Evolutionary conservation across 768 basidiomycete genomes (phyloP).

Genomic region (Trametes cubensis): DNA sequence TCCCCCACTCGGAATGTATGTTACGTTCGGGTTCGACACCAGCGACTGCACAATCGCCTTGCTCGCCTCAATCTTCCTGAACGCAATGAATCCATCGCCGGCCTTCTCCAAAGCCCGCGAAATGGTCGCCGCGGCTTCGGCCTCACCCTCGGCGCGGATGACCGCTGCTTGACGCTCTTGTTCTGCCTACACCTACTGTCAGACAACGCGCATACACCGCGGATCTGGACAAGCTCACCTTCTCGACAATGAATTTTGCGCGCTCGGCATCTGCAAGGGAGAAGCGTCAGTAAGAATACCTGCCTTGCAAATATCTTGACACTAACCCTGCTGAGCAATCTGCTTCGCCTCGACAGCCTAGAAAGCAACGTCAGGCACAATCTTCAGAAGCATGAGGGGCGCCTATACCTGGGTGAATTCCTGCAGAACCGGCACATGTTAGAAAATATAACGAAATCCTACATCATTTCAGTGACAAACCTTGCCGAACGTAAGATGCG

Average conservation of each 20-base stretch:
- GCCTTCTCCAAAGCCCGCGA: slow-evolving; percentile 89
- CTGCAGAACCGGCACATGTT: slow-evolving; percentile 42
- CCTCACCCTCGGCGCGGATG: slow-evolving; percentile 97
- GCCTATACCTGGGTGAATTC: slow-evolving; percentile 75
- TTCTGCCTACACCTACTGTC: slow-evolving; percentile 67
- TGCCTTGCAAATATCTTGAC: background rate
- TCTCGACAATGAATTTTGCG: slow-evolving; percentile 99
- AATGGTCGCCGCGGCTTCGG: slow-evolving; percentile 94
- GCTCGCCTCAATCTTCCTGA: slow-evolving; percentile 96
- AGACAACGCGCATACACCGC: slow-evolving; percentile 6
- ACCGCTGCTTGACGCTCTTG: slow-evolving; percentile 99
- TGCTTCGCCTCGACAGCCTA: slow-evolving; percentile 99
- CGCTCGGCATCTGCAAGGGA: slow-evolving; percentile 83
- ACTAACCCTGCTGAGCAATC: slow-evolving; percentile 96
- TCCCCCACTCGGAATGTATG: slow-evolving; percentile 82
- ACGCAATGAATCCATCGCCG: slow-evolving; percentile 92
- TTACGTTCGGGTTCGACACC: slow-evolving; percentile 77
- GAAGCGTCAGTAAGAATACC: background rate
- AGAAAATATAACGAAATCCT: background rate
- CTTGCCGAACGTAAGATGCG: slow-evolving; percentile 87
- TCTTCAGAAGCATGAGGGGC: slow-evolving; percentile 8
- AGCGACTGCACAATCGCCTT: slow-evolving; percentile 94
- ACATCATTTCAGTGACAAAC: slow-evolving; percentile 39
- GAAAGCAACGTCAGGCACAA: slow-evolving; percentile 8
- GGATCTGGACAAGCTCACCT: slow-evolving; percentile 52